Conservation (phyloP, 179 eudicot species). For the Silene coronaria region DNA sequence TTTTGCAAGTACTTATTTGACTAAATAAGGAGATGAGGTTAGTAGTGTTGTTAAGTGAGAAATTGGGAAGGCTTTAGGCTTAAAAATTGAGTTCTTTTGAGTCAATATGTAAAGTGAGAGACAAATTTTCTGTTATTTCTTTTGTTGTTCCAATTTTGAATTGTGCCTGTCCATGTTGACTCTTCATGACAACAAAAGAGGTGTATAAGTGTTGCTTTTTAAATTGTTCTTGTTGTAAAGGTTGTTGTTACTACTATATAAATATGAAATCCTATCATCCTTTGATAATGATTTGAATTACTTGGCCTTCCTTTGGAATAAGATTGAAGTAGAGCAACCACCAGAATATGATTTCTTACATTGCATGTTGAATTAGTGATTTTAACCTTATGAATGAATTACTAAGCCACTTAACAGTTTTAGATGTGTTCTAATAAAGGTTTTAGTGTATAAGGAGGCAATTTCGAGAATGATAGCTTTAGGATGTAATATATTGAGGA, state of each 20-base stretch:
- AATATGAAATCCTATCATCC: neutral
- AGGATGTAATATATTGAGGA: too few relatives aligned
- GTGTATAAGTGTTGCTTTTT: neutral
- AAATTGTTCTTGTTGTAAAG: neutral
- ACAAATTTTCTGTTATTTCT: neutral
- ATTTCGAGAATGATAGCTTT: too few relatives aligned
- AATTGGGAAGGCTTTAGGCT: conserved; percentile 10
- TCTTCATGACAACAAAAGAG: neutral
- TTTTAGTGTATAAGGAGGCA: too few relatives aligned
- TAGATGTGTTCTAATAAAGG: too few relatives aligned
- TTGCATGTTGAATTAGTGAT: too few relatives aligned
- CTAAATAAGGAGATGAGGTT: conserved; percentile 19
- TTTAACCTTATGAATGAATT: too few relatives aligned
- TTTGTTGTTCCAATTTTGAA: neutral
- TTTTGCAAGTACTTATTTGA: conserved; percentile 26
- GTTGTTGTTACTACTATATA: neutral
- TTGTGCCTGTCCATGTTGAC: neutral
- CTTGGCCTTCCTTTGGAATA: too few relatives aligned
- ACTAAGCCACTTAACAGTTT: too few relatives aligned
- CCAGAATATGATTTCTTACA: neutral
- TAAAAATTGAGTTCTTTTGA: neutral
- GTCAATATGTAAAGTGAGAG: neutral
- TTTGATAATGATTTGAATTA: neutral
- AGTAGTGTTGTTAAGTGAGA: conserved; percentile 9
- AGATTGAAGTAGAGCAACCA: neutral